These are phyloP conservation scores for Trametes cinnabarina DNA, from an alignment of 768 basidiomycete species.

Conservation along the genomic window DNA sequence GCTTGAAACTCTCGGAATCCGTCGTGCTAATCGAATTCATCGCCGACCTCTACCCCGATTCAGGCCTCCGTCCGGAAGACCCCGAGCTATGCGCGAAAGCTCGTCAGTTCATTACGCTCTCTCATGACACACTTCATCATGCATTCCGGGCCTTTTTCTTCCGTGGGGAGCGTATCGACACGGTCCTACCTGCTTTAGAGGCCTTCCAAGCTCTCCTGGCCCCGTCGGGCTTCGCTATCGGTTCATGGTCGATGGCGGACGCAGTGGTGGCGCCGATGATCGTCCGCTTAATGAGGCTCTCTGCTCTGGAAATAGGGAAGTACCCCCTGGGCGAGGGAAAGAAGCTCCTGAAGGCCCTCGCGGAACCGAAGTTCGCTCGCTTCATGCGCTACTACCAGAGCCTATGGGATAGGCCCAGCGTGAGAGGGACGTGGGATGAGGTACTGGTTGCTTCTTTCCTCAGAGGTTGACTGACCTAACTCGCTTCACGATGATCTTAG, in stretches of 20 bases:
- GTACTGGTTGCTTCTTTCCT: constrained; percentile 29
- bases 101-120: constrained; percentile 56
- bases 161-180: constrained; percentile 40
- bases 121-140: constrained; percentile 46
- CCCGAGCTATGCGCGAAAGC: constrained; percentile 55
- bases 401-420: constrained; percentile 51
- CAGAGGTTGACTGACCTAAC: not conserved
- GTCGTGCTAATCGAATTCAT: constrained; percentile 65
- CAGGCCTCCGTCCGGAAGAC: constrained; percentile 50
- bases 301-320: constrained; percentile 51
- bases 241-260: constrained; percentile 60
- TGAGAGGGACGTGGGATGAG: constrained; percentile 51
- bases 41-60: constrained; percentile 53
- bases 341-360: constrained; percentile 42
- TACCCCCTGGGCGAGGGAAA: constrained; percentile 49
- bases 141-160: constrained; percentile 39
- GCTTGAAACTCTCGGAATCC: constrained; percentile 61
- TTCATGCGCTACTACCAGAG: constrained; percentile 48
- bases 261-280: constrained; percentile 61
- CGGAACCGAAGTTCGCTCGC: constrained; percentile 46
- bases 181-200: constrained; percentile 43
- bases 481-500: not conserved
- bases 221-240: constrained; percentile 42
- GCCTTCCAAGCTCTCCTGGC: constrained; percentile 52
- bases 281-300: constrained; percentile 44